Conservation (phyloP, 2,329 filamentous ascomycete genomes). For the Samsoniella hepiali region DNA sequence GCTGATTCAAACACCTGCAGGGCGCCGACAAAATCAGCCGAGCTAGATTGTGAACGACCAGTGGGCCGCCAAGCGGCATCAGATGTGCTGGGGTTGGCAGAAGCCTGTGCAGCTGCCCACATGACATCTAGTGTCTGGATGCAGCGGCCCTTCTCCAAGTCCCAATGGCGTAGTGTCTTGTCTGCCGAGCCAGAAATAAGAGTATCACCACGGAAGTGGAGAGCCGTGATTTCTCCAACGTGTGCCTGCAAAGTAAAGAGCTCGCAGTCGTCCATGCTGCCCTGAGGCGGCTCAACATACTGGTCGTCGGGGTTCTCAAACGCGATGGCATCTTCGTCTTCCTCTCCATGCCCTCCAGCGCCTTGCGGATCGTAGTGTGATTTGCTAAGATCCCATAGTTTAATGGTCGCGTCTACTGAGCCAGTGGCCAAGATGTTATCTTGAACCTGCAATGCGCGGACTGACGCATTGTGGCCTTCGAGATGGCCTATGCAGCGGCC, state of each 20-base stretch:
- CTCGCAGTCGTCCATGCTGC: constrained; percentile 84
- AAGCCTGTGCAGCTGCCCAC: constrained; percentile 93
- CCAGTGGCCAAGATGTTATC: constrained; percentile 95
- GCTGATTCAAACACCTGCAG: constrained; percentile 95
- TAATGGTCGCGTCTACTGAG: constrained; percentile 90
- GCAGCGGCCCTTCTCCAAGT: constrained; percentile 93
- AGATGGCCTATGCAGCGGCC: constrained; percentile 88
- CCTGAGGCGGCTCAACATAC: constrained; percentile 66
- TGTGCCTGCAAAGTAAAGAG: constrained; percentile 88
- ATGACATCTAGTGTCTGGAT: constrained; percentile 96
- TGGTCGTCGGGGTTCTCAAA: constrained; percentile 70
- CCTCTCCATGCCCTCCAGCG: constrained; percentile 56
- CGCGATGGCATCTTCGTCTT: constrained; percentile 65
- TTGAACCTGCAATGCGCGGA: constrained; percentile 87
- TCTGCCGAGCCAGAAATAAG: constrained; percentile 94
- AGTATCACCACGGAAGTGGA: constrained; percentile 85
- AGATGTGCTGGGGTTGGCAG: constrained; percentile 60
- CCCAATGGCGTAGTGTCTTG: constrained; percentile 97
- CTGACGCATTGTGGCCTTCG: constrained; percentile 92
- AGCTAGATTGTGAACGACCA: constrained; percentile 56
- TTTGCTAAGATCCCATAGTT: constrained; percentile 89
- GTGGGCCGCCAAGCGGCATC: constrained; percentile 71
- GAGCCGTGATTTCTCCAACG: constrained; percentile 88
- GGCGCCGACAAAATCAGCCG: constrained; percentile 89
- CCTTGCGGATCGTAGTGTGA: constrained; percentile 76